Percentiles rank a stretch among this genome's conserved stretches.
These are phyloP conservation scores for Poterioochromonas sp. DNA, from an alignment of 352 stramenopile species.

Conservation along the genomic window DNA sequence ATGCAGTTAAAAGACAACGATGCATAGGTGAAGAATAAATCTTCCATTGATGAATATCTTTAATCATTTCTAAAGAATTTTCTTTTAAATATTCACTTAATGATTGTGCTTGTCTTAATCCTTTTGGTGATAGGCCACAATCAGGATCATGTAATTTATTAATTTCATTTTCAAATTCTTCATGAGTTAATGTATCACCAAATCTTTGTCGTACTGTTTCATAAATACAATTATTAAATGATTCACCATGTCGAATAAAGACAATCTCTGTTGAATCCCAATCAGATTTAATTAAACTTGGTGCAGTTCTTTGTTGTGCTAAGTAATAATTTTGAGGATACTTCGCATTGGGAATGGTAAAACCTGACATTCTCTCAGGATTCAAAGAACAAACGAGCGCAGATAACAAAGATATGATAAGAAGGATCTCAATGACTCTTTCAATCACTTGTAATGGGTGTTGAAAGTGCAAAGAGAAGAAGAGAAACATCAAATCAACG, in stretches of 20 bases:
- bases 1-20: background rate
- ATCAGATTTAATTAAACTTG: background rate
- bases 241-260: background rate
- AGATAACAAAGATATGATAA: too few species aligned
- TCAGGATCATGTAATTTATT: background rate
- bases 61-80: background rate
- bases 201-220: background rate
- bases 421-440: too few species aligned
- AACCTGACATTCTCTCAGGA: too few species aligned
- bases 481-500: too few species aligned
- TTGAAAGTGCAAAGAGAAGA: too few species aligned
- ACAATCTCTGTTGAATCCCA: background rate
- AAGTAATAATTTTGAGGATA: too few species aligned
- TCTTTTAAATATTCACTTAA: background rate
- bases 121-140: background rate
- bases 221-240: slow-evolving; percentile 17
- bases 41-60: background rate
- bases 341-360: too few species aligned
- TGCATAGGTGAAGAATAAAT: slow-evolving; percentile 15
- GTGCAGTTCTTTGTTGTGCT: background rate
- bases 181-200: background rate
- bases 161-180: background rate
- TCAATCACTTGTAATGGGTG: too few species aligned
- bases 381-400: too few species aligned
- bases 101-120: background rate